Evolutionary conservation across 139 green algal species (phyloP), one percentile per base, ranked within the genome.

Genomic region (Chlorella sp.): DNA sequence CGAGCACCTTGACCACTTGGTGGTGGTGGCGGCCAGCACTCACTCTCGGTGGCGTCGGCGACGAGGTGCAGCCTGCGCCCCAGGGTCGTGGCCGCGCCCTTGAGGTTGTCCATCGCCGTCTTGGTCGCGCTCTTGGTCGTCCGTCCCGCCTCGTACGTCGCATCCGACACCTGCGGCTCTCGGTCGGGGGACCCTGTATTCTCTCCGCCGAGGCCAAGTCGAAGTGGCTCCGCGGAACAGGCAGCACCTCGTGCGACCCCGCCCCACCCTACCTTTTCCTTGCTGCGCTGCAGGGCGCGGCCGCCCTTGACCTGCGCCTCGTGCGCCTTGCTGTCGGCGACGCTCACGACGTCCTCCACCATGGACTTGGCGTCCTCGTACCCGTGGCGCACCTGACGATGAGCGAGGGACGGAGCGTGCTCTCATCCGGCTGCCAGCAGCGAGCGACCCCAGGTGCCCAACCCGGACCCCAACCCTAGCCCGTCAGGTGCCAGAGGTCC

Each of bases 31-130:
- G n/a, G n/a, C n/a, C n/a, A 59, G 49, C 29, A 72, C 67, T 62
- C 29, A 72, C 67, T 72, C 42, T 72, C 67, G 64, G 49, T 72
- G 26, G 67, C 32, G 30, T 72, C 67, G 10, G 67, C 67, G 3
- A 72, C 67, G 5, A 72, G 3, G 42, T 72, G 67, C 36, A 72
- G 42, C 36, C 34, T 62, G 49, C 67, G 67, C 31, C 67, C 67
- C 67, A 72, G 42, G 17, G 14, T 72, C 42, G 26, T 42, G 29
- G 67, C 67, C 2, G 35, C 67, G 30, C 67, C 67, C 36, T 72
- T 72, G 42, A 72, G 36, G 67, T 62, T 62, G 26, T 72, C 67
- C 42, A 72, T n/a, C 67, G 64, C 36, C 17, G 5, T 24, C 42
- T 49, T 63, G 67, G n/a, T 62, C 17, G 35, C 29, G 6, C 35